phyloP scores from a whole-genome alignment of 176 grass and related monocot species.

The Juncus inflexus region DNA sequence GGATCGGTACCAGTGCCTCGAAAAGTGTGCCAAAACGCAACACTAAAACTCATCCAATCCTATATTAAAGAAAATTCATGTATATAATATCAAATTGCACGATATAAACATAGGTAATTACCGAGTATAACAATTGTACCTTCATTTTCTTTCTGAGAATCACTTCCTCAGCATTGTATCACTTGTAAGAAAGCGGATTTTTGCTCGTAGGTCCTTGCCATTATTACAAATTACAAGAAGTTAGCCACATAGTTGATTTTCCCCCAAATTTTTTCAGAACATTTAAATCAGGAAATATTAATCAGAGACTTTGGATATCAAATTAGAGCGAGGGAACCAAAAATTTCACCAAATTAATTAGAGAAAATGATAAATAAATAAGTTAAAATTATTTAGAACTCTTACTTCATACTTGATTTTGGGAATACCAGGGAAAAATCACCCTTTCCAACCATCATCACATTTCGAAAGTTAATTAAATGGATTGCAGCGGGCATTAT shows the following conservation, averaged over 20 bases:
- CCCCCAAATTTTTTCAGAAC: neutral
- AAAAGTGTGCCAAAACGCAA: conserved; percentile 29
- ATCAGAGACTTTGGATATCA: neutral
- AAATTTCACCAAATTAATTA: neutral
- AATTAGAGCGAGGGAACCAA: neutral
- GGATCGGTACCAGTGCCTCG: too few relatives aligned
- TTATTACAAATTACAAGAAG: neutral
- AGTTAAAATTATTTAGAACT: neutral
- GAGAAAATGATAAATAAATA: neutral
- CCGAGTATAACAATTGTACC: too few relatives aligned
- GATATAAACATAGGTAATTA: too few relatives aligned
- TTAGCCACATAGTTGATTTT: neutral
- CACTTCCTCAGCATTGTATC: too few relatives aligned
- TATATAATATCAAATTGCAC: neutral
- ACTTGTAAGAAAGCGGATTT: conserved; percentile 25
- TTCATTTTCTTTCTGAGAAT: too few relatives aligned
- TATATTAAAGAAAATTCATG: conserved; percentile 21
- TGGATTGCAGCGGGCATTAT: too few relatives aligned
- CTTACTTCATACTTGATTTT: conserved; percentile 89
- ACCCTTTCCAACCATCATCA: conserved; percentile 54
- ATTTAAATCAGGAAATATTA: too few relatives aligned
- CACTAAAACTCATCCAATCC: conserved; percentile 88
- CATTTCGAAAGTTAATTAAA: too few relatives aligned
- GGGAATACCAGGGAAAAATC: conserved; percentile 67
- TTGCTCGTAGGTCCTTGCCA: conserved; percentile 63